Conservation (phyloP, 768 basidiomycete genomes). For the Pleurotus tuber-regium region DNA sequence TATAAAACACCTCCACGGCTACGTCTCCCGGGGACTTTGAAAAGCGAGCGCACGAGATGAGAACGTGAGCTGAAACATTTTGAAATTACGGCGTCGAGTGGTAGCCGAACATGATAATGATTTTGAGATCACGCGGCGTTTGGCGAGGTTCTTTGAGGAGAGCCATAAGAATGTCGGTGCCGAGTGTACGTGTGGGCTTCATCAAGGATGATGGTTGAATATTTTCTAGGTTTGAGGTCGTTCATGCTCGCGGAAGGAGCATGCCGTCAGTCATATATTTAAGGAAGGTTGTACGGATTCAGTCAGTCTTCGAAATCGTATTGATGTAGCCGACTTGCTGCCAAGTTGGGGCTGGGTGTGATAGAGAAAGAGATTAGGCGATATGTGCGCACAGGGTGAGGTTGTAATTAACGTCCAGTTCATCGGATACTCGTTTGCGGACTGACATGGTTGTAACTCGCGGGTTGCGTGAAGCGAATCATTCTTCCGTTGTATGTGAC, state of each 20-base stretch:
- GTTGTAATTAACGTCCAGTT: slow-evolving; percentile 95
- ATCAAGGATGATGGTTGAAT: slow-evolving; percentile 96
- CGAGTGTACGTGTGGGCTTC: slow-evolving; percentile 96
- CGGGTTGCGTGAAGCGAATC: slow-evolving; percentile 93
- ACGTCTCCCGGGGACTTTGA: slow-evolving; percentile 91
- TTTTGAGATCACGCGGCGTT: slow-evolving; percentile 82
- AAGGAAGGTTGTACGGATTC: slow-evolving; percentile 83
- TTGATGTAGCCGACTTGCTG: slow-evolving; percentile 38
- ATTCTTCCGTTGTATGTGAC: slow-evolving; percentile 87
- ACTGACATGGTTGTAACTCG: slow-evolving; percentile 97
- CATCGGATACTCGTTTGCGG: slow-evolving; percentile 96
- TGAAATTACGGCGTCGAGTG: slow-evolving; percentile 93
- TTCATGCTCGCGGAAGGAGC: slow-evolving; percentile 98
- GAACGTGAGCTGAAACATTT: slow-evolving; percentile 73
- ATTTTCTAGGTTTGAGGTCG: slow-evolving; percentile 81
- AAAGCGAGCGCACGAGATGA: slow-evolving; percentile 63
- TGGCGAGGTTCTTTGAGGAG: slow-evolving; percentile 81
- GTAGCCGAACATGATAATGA: slow-evolving; percentile 97
- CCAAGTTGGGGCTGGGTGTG: slow-evolving; percentile 71
- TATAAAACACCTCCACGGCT: slow-evolving; percentile 94
- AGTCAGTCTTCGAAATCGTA: slow-evolving; percentile 97
- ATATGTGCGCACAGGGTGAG: too few species aligned
- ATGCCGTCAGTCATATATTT: slow-evolving; percentile 99
- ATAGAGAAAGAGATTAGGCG: neutral
- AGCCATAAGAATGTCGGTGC: slow-evolving; percentile 98